phyloP scores from a whole-genome alignment of 2,329 filamentous ascomycete genomes.

The Penicillium sp. region DNA sequence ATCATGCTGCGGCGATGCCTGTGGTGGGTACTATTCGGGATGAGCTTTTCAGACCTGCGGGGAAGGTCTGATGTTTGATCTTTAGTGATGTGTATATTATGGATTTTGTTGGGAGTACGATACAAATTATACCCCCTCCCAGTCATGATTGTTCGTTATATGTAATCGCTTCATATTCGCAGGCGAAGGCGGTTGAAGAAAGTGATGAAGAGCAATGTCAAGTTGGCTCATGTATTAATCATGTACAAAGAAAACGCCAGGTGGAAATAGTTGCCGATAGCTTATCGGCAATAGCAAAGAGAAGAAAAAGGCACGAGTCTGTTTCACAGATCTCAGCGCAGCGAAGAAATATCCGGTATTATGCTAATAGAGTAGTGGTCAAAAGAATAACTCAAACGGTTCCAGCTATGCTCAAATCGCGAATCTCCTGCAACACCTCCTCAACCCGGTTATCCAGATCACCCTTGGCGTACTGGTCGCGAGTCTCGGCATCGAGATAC shows the following conservation, averaged over 20 bases:
- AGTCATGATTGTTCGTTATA: background rate
- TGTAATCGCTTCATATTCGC: background rate
- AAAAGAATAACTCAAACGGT: slow-evolving; percentile 51
- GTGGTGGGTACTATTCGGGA: slow-evolving; percentile 54
- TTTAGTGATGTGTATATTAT: background rate
- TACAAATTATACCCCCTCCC: background rate
- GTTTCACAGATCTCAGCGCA: background rate
- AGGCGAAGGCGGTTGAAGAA: background rate
- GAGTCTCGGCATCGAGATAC: slow-evolving; percentile 90
- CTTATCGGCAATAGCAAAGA: slow-evolving; percentile 1
- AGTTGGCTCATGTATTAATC: slow-evolving; percentile 14
- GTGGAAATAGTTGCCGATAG: background rate
- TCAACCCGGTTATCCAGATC: slow-evolving; percentile 90
- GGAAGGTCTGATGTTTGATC: background rate
- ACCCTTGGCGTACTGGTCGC: slow-evolving; percentile 93
- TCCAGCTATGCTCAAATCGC: slow-evolving; percentile 87
- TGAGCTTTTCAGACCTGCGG: slow-evolving; percentile 38
- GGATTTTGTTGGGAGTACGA: background rate
- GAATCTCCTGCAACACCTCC: slow-evolving; percentile 93
- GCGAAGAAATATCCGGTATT: slow-evolving; percentile 14
- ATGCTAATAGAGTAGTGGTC: slow-evolving; percentile 8
- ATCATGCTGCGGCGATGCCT: slow-evolving; percentile 50
- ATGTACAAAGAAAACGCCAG: slow-evolving; percentile 9
- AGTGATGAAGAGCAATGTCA: slow-evolving; percentile 2
- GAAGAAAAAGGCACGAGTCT: slow-evolving; percentile 2